Conservation (phyloP, 1,139 yeast genomes). For the Hansenula anomala region DNA sequence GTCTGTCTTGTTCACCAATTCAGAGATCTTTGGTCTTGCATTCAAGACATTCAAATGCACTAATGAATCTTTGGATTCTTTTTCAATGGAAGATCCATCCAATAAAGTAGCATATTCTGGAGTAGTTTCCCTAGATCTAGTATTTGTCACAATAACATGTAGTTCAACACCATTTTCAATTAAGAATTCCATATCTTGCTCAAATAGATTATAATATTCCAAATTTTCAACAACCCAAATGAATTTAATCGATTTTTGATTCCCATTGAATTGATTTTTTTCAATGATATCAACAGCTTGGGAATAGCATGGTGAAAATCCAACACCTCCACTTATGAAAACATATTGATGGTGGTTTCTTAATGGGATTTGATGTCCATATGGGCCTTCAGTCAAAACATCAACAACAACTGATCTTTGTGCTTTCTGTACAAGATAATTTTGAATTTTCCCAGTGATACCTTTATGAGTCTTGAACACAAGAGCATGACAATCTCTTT, state of each 20-base stretch:
- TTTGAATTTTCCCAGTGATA: conserved; percentile 28
- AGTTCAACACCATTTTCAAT: conserved; percentile 16
- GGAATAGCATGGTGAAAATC: conserved; percentile 44
- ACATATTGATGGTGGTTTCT: conserved; percentile 50
- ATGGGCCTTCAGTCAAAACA: conserved; percentile 32
- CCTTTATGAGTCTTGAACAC: conserved; percentile 37
- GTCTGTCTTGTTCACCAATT: conserved; percentile 8
- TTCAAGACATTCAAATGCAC: conserved; percentile 2
- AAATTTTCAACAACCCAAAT: conserved; percentile 23
- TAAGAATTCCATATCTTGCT: conserved; percentile 22
- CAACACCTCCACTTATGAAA: conserved; percentile 66
- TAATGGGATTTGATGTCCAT: conserved; percentile 40
- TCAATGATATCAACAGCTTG: conserved; percentile 18
- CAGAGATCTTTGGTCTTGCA: conserved; percentile 16
- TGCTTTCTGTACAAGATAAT: conserved; percentile 1
- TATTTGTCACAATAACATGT: conserved; percentile 16
- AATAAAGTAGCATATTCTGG: background rate
- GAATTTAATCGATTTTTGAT: conserved; percentile 15
- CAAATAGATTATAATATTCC: conserved; percentile 15
- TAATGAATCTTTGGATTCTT: conserved; percentile 1
- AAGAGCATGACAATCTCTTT: conserved; percentile 26
- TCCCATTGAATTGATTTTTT: conserved; percentile 4
- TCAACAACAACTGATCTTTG: conserved; percentile 12
- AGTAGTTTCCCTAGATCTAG: background rate
- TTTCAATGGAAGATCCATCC: background rate